A percentile compares a stretch with the other conserved stretches of the same genome.
Conservation (phyloP, 2,329 filamentous ascomycete species). For the Colletotrichum scovillei region DNA sequence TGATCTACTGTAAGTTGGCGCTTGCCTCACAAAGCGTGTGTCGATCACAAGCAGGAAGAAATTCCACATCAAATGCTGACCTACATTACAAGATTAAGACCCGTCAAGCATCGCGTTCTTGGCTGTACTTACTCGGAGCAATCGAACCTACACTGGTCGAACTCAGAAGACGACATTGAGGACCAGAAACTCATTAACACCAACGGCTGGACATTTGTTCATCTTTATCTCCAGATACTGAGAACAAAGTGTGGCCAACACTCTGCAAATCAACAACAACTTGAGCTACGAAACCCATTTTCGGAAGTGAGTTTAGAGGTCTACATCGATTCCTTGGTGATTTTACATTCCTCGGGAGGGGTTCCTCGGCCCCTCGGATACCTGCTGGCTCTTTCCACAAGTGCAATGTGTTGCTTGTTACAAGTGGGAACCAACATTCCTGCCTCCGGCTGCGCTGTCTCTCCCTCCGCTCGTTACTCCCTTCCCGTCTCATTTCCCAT, state of each 20-base stretch:
- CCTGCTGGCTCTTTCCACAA: neutral
- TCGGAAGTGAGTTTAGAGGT: neutral
- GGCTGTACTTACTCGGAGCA: neutral
- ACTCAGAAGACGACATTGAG: neutral
- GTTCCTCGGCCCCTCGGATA: too few species aligned
- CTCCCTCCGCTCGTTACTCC: slow-evolving; percentile 13
- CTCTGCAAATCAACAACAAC: neutral
- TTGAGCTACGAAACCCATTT: neutral
- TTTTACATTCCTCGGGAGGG: neutral
- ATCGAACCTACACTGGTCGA: neutral
- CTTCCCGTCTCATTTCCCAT: neutral
- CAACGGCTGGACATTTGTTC: neutral
- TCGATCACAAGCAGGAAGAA: too few species aligned
- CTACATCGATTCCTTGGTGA: neutral
- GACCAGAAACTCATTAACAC: too few species aligned
- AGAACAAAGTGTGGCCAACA: neutral
- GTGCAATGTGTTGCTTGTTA: neutral
- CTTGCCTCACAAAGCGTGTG: too few species aligned
- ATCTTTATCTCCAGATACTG: neutral
- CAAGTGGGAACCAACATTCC: slow-evolving; percentile 6
- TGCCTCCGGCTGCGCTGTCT: neutral
- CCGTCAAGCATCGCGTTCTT: neutral
- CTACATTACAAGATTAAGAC: too few species aligned
- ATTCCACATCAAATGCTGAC: too few species aligned
- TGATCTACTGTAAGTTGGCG: neutral